phyloP scores from a whole-genome alignment of 2,329 filamentous ascomycete genomes.

The Pseudocercospora cruenta region DNA sequence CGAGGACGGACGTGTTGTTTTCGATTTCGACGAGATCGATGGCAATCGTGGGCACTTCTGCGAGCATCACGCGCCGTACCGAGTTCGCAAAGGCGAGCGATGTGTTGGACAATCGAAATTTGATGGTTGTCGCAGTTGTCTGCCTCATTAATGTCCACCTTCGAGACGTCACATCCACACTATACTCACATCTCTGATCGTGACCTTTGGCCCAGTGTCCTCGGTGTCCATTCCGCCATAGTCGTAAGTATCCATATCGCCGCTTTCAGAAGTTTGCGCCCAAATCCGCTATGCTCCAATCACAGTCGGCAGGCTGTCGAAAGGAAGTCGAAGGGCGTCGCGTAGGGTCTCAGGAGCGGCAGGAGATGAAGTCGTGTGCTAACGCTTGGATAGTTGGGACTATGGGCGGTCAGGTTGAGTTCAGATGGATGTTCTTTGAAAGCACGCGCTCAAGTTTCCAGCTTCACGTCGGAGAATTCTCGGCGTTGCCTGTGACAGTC shows the following conservation, averaged over 20 bases:
- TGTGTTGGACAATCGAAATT: slow-evolving; percentile 88
- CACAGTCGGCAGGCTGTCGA: background rate
- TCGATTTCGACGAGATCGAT: slow-evolving; percentile 94
- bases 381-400: background rate
- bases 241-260: slow-evolving; percentile 27
- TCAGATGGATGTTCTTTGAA: background rate
- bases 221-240: slow-evolving; percentile 29
- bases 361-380: background rate
- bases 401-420: background rate
- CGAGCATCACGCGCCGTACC: slow-evolving; percentile 84
- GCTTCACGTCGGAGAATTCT: background rate
- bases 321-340: background rate
- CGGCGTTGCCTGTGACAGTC: background rate
- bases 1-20: slow-evolving; percentile 90
- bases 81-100: slow-evolving; percentile 93
- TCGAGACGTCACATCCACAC: slow-evolving; percentile 10
- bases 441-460: slow-evolving; percentile 1
- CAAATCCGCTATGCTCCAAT: background rate
- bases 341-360: no score
- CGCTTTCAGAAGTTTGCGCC: slow-evolving; percentile 1
- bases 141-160: slow-evolving; percentile 42
- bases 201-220: slow-evolving; percentile 40
- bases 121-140: slow-evolving; percentile 74
- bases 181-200: slow-evolving; percentile 49
- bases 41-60: slow-evolving; percentile 91